Percentiles rank a stretch among this genome's conserved stretches.
These are phyloP conservation scores for Delphinella strobiligena DNA, from an alignment of 2,329 filamentous ascomycete genomes.

Conservation along the genomic window DNA sequence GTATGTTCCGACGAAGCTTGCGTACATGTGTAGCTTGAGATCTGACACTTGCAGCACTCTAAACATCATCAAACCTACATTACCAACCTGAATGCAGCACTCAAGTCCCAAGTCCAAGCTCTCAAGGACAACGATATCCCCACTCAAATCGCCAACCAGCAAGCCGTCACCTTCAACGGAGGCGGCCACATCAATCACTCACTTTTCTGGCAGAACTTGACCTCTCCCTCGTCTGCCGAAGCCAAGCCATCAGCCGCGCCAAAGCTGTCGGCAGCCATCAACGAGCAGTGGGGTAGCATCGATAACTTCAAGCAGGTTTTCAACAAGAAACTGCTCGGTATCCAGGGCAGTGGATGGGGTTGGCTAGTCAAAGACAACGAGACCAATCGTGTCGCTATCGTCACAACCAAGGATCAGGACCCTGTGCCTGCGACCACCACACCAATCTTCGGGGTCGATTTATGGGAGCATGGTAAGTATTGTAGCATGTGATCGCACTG, in stretches of 20 bases:
- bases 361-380: constrained; percentile 62
- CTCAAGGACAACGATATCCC: constrained; percentile 46
- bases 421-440: constrained; percentile 52
- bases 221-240: constrained; percentile 47
- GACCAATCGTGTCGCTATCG: constrained; percentile 52
- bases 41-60: too few species aligned
- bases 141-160: constrained; percentile 54
- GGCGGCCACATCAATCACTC: constrained; percentile 90
- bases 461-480: constrained; percentile 53
- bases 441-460: constrained; percentile 70
- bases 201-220: constrained; percentile 75
- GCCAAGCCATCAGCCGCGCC: constrained; percentile 46
- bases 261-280: constrained; percentile 48
- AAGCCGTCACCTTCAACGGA: constrained; percentile 72
- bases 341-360: constrained; percentile 81
- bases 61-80: constrained; percentile 75
- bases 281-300: constrained; percentile 55
- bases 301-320: constrained; percentile 56
- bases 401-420: constrained; percentile 81
- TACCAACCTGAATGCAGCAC: constrained; percentile 58
- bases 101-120: constrained; percentile 41
- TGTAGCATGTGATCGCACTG: not conserved
- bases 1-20: too few species aligned
- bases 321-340: constrained; percentile 49
- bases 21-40: too few species aligned